Conservation (phyloP, 202 grass and related monocot species). For the Tripidium arundinaceum region DNA sequence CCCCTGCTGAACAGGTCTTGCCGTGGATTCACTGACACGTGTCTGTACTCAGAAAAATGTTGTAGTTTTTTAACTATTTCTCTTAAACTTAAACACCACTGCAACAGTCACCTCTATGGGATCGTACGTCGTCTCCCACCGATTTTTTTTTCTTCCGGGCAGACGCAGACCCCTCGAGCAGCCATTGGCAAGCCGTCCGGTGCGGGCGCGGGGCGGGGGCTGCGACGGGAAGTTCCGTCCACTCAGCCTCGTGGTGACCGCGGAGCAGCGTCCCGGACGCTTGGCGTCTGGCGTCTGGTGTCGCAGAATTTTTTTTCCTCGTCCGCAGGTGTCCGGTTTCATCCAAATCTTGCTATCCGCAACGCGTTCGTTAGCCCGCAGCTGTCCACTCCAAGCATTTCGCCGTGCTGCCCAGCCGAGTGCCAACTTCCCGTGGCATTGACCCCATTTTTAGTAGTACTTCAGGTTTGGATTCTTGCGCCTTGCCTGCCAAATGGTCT, state of each 20-base stretch:
- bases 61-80: too few relatives aligned
- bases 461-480: not conserved
- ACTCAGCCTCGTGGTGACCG: not conserved
- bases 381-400: not conserved
- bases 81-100: too few relatives aligned
- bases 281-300: not conserved
- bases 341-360: not conserved
- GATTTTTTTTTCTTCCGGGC: too few relatives aligned
- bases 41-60: too few relatives aligned
- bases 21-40: too few relatives aligned
- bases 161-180: too few relatives aligned
- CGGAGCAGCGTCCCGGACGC: not conserved
- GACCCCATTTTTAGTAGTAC: not conserved
- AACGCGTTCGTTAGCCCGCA: not conserved
- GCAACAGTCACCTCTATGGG: too few relatives aligned
- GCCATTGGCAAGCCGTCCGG: not conserved
- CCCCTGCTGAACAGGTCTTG: too few relatives aligned
- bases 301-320: too few relatives aligned
- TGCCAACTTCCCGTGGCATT: not conserved
- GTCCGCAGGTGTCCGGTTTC: not conserved
- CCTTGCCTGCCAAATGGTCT: not conserved
- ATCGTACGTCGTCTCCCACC: too few relatives aligned
- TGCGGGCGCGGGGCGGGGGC: too few relatives aligned
- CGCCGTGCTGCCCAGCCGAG: not conserved
- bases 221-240: not conserved